Evolutionary conservation across 768 basidiomycete species (phyloP).

Genomic region (Vishniacozyma victoriae): DNA sequence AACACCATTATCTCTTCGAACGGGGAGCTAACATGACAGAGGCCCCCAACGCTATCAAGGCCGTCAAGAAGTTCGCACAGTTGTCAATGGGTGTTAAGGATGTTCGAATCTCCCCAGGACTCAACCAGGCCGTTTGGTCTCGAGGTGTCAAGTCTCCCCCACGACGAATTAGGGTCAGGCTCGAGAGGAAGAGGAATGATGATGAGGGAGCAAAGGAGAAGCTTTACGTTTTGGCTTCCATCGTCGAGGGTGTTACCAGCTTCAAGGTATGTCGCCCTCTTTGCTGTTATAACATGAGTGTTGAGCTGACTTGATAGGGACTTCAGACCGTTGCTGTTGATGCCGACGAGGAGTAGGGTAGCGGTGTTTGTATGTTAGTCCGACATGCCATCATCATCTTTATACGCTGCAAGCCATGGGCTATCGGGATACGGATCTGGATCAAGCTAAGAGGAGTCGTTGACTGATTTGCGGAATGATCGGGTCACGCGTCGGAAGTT

Average conservation of each 20-base stretch:
- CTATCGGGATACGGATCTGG: no score
- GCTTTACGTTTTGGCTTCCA: constrained; percentile 75
- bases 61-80: constrained; percentile 81
- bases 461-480: no score
- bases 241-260: constrained; percentile 61
- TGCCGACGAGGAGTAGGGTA: constrained; percentile 47
- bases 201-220: constrained; percentile 61
- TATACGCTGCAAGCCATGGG: no score
- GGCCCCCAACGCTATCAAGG: constrained; percentile 93
- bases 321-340: constrained; percentile 79
- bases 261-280: constrained; percentile 66
- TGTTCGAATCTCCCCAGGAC: constrained; percentile 86
- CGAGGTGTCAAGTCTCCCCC: constrained; percentile 91
- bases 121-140: constrained; percentile 93
- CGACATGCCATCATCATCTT: no score
- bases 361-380: no score
- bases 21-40: constrained; percentile 12
- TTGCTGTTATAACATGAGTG: constrained; percentile 9
- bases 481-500: no score
- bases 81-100: constrained; percentile 94
- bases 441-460: no score
- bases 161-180: constrained; percentile 81
- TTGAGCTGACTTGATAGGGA: constrained; percentile 54
- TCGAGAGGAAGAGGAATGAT: constrained; percentile 83
- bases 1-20: not conserved